Evolutionary conservation across 441 rosid species (phyloP), one percentile per base, ranked within the genome.

Genomic region (Populus trichocarpa): DNA sequence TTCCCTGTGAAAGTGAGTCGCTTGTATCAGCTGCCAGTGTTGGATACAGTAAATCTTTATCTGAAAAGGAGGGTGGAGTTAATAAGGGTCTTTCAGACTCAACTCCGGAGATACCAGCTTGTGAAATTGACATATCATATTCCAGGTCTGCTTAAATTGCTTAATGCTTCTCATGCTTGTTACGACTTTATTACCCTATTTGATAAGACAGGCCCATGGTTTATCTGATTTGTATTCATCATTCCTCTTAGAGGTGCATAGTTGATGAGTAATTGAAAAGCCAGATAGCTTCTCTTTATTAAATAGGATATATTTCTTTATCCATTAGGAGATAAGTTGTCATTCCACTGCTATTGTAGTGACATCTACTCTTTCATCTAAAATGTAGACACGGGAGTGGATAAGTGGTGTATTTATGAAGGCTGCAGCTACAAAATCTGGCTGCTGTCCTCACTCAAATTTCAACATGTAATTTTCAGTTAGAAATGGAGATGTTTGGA

Each of bases 51-150:
- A 86, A 75, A 74, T 70, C 84, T 65, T 82, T 84, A 50, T 42
- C 77, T 72, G 94, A 80, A 40, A 86, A 80, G 33, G 73, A 78
- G 67, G 86, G 70, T 72, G 92, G 80, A 69, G 80, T 6, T 65
- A 73, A 63, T 78, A 86, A 81, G 57, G 91, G 85, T 78, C 90
- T 89, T 82, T 92, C 96, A 67, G 97, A 87, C 74, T 93, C 98
- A 67, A 83, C 88, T 9, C 93, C 97, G 3, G 92, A 83, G 59
- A 87, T 95, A 69, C 82, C 95, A 80, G 80, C 89, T 72, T 82
- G 90, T 83, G 93, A 83, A 75, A 84, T 75, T 85, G 91, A 86
- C 46, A 77, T 86, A 30, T 82, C 86, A 32, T 84, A 57, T 83
- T 79, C 88, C 76, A 90, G 99, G 99, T 93, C 30, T 72, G 76